phyloP scores from a whole-genome alignment of 768 basidiomycete species.

The Leccinum variicolor region DNA sequence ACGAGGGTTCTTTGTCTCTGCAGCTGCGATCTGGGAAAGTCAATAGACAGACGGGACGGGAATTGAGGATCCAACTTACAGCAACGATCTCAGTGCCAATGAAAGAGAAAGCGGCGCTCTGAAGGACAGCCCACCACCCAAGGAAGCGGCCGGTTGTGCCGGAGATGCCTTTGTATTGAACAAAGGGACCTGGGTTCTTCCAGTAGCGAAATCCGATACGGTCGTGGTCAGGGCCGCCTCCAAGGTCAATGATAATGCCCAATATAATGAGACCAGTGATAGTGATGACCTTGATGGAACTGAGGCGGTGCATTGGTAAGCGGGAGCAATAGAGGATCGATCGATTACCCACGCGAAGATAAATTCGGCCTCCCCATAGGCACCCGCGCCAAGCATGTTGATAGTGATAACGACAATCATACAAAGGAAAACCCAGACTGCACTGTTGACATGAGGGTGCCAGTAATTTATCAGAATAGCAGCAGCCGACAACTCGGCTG shows the following conservation, averaged over 20 bases:
- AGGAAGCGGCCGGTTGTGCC: slow-evolving; percentile 79
- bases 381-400: slow-evolving; percentile 73
- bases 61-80: slow-evolving; percentile 38
- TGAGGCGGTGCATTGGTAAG: slow-evolving; percentile 5
- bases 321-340: neutral
- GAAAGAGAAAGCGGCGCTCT: slow-evolving; percentile 89
- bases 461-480: slow-evolving; percentile 80
- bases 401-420: slow-evolving; percentile 73
- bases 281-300: slow-evolving; percentile 85
- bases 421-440: slow-evolving; percentile 79
- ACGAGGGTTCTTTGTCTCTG: slow-evolving; percentile 88
- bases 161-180: slow-evolving; percentile 57
- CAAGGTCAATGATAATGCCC: slow-evolving; percentile 76
- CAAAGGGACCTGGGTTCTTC: slow-evolving; percentile 88
- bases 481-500: slow-evolving; percentile 39
- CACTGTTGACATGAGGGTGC: slow-evolving; percentile 54
- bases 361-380: slow-evolving; percentile 85
- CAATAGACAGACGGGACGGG: neutral
- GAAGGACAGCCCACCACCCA: slow-evolving; percentile 67
- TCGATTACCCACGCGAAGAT: slow-evolving; percentile 58
- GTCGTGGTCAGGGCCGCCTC: slow-evolving; percentile 83
- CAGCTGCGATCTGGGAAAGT: slow-evolving; percentile 67
- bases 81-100: slow-evolving; percentile 96
- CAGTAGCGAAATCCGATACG: slow-evolving; percentile 63
- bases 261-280: slow-evolving; percentile 69